Conservation (phyloP, 2,329 filamentous ascomycete species). For the Penicillium sp. region DNA sequence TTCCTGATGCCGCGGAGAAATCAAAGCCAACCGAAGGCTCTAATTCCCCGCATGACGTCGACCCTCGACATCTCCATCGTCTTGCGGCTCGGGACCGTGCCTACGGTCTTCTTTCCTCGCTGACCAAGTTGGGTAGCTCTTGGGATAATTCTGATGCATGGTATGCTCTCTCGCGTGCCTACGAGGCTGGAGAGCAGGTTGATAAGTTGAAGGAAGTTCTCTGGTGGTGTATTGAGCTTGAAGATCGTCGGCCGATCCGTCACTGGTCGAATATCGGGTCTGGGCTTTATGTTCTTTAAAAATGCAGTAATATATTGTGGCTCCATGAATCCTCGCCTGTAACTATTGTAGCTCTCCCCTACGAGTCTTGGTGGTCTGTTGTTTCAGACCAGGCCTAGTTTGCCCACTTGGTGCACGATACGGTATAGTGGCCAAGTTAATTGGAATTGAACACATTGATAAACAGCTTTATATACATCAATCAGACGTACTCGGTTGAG, state of each 20-base stretch:
- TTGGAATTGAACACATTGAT: constrained; percentile 13
- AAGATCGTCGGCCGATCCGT: constrained; percentile 74
- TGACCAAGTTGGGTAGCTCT: constrained; percentile 77
- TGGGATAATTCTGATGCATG: constrained; percentile 95
- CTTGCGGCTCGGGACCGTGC: constrained; percentile 88
- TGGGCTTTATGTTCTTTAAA: constrained; percentile 59
- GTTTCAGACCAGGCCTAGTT: constrained; percentile 28
- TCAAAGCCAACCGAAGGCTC: constrained; percentile 4
- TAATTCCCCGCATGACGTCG: constrained; percentile 35
- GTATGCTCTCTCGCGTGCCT: constrained; percentile 78
- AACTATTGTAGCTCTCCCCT: constrained; percentile 14
- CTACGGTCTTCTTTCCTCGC: constrained; percentile 69
- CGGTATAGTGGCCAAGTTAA: constrained; percentile 5
- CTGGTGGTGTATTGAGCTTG: constrained; percentile 96
- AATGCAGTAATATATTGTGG: not conserved
- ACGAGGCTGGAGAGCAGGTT: constrained; percentile 77
- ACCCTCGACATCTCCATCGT: constrained; percentile 67
- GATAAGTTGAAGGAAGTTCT: constrained; percentile 87
- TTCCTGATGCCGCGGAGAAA: constrained; percentile 5
- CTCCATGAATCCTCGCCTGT: constrained; percentile 13
- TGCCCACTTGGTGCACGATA: constrained; percentile 7
- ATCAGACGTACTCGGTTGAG: constrained; percentile 9
- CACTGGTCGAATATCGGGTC: constrained; percentile 67
- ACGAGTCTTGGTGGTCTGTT: no score
- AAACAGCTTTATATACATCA: constrained; percentile 38